Conservation (phyloP, 352 stramenopile species). For the Phytophthora constricta region DNA sequence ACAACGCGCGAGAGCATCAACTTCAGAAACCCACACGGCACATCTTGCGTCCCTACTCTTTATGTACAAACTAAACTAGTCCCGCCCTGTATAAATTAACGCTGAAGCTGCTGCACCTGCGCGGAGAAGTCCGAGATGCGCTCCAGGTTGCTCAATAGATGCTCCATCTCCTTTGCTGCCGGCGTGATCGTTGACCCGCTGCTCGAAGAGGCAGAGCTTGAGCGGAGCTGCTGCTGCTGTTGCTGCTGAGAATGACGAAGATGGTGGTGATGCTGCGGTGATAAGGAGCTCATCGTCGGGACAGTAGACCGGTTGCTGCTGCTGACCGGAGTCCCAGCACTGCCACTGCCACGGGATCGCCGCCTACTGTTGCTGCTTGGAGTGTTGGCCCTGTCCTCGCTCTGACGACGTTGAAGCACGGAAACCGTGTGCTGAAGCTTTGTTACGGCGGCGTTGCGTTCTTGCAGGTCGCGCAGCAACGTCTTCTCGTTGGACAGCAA, state of each 20-base stretch:
- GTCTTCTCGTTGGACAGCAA: slow-evolving; percentile 75
- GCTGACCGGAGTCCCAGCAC: slow-evolving; percentile 29
- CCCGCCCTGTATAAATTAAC: slow-evolving; percentile 34
- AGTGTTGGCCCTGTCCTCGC: slow-evolving; percentile 13
- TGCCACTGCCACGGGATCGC: slow-evolving; percentile 33
- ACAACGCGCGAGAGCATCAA: no score
- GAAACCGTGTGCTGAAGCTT: slow-evolving; percentile 62
- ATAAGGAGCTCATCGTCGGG: slow-evolving; percentile 33
- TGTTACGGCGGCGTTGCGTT: slow-evolving; percentile 58
- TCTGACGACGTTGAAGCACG: slow-evolving; percentile 33
- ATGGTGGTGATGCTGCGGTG: slow-evolving; percentile 20
- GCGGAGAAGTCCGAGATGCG: slow-evolving; percentile 71
- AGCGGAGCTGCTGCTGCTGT: slow-evolving; percentile 15
- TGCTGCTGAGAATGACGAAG: slow-evolving; percentile 20
- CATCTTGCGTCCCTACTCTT: neutral
- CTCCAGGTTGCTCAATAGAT: slow-evolving; percentile 73
- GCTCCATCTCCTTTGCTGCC: slow-evolving; percentile 60
- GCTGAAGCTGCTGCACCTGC: slow-evolving; percentile 36
- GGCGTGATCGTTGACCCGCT: slow-evolving; percentile 29
- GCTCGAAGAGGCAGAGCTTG: slow-evolving; percentile 22
- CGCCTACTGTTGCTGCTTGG: slow-evolving; percentile 24
- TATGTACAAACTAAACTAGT: slow-evolving; percentile 9
- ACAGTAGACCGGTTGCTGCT: slow-evolving; percentile 43
- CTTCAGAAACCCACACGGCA: slow-evolving; percentile 3
- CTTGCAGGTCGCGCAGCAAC: slow-evolving; percentile 71